phyloP scores from a whole-genome alignment of 345 rosid species.

The Gynandropsis gynandra region DNA sequence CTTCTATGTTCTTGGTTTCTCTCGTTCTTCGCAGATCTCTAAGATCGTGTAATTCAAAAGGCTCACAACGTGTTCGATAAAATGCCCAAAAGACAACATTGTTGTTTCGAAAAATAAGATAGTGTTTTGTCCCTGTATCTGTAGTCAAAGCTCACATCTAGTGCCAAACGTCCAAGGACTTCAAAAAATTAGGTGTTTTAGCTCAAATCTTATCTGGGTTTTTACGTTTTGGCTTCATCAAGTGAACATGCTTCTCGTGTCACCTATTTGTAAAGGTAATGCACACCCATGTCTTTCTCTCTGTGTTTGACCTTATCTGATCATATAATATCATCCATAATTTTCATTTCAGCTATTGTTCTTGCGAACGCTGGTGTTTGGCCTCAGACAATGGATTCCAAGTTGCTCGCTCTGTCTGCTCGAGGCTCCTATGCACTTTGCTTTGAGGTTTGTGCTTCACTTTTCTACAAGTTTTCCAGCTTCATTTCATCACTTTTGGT shows the following conservation, averaged over 20 bases:
- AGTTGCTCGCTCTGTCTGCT: slow-evolving; percentile 12
- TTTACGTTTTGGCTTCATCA: neutral
- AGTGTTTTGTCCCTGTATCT: neutral
- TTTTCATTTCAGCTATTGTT: neutral
- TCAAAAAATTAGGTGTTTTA: neutral
- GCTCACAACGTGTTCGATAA: too few relatives aligned
- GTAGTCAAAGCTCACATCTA: neutral
- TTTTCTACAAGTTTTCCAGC: neutral
- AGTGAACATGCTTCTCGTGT: slow-evolving; percentile 19
- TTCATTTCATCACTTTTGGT: neutral
- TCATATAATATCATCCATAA: neutral
- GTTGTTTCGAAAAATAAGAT: too few relatives aligned
- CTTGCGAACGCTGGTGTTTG: slow-evolving; percentile 9
- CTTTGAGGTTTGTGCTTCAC: slow-evolving; percentile 19
- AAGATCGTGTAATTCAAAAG: too few relatives aligned
- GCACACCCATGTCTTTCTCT: neutral
- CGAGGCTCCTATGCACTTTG: slow-evolving; percentile 16
- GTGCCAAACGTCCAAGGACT: slow-evolving; percentile 7
- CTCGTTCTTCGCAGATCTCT: too few relatives aligned
- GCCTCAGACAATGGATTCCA: slow-evolving; percentile 14
- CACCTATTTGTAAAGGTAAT: slow-evolving; percentile 11
- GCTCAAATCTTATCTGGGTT: slow-evolving; percentile 9
- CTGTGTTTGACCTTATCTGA: neutral
- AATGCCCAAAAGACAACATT: too few relatives aligned
- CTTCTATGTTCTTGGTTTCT: too few relatives aligned